Base-by-base conservation (phyloP, 2,329 filamentous ascomycete species). In the Pseudogymnoascus sp. region DNA sequence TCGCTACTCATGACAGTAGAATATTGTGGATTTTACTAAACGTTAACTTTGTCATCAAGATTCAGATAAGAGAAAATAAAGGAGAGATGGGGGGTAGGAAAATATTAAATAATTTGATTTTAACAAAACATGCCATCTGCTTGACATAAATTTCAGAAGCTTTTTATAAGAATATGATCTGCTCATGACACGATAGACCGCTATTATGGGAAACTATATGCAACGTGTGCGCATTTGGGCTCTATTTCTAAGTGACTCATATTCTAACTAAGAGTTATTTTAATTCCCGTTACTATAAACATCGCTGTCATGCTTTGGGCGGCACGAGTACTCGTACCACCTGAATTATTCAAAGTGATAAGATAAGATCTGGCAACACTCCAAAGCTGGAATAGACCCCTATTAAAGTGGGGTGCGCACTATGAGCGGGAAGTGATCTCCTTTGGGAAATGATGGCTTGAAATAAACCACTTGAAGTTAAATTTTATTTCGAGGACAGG, bases 281-380 rank as follows among this genome's bases (percentile, higher is more conserved):
- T 39, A 39, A 39, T 39, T 39, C 9, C 4, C n/a, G 19, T n/a
- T 39, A 39, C 38, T 39, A 39, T 39, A 39, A 39, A 19, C 38
- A 11, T n/a, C 7, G 38, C 7, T 19, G n/a, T 19, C 19, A 16
- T 9, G 16, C 22, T 42, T 42, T 42, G 39, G 39, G 16, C 19
- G 19, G 39, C 11, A 42, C 8, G n/a, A 19, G 38, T 39, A 49
- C 5, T 49, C 22, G 7, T 25, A 52, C 19, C 19, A 19, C 19
- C 19, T 19, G 19, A 19, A n/a, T 19, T 11, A 5, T n/a, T n/a
- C 9, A 49, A 61, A 25, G 28, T 64, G 38, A 52, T 61, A 16
- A 58, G 64, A 30, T 60, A 63, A 36, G 45, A 62, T 52, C 23
- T 41, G 8, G 45, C 38, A n/a, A 49, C 62, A 52, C 61, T 61